phyloP scores from a whole-genome alignment of 2,329 filamentous ascomycete species.

The Grosmannia huntii region DNA sequence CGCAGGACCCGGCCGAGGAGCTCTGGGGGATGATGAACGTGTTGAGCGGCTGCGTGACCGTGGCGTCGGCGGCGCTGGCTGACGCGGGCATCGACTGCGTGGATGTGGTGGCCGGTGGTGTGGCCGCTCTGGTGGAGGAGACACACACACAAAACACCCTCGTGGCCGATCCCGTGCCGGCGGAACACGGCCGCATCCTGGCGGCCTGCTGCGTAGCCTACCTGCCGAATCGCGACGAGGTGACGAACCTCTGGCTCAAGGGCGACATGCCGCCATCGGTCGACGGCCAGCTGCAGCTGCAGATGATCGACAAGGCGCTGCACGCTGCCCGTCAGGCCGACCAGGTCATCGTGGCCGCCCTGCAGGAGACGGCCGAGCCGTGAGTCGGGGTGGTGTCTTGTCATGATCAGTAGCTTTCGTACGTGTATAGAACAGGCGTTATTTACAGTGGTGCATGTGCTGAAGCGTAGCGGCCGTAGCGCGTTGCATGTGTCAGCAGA shows the following conservation, averaged over 20 bases:
- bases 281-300: slow-evolving; percentile 26
- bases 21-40: slow-evolving; percentile 88
- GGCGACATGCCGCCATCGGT: slow-evolving; percentile 40
- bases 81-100: slow-evolving; percentile 96
- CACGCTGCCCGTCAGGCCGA: slow-evolving; percentile 29
- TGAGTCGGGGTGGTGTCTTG: not conserved
- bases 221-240: slow-evolving; percentile 72
- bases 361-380: slow-evolving; percentile 21
- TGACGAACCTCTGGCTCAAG: slow-evolving; percentile 91
- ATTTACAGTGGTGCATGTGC: too few species aligned
- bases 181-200: slow-evolving; percentile 63
- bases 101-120: slow-evolving; percentile 77
- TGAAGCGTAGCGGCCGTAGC: too few species aligned
- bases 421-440: too few species aligned
- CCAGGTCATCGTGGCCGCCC: slow-evolving; percentile 25
- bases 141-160: too few species aligned
- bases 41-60: slow-evolving; percentile 81
- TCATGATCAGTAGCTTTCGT: too few species aligned
- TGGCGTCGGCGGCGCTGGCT: slow-evolving; percentile 80
- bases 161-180: slow-evolving; percentile 70
- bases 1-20: slow-evolving; percentile 36
- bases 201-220: slow-evolving; percentile 88
- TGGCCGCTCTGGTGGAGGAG: slow-evolving; percentile 54
- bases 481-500: too few species aligned
- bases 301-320: slow-evolving; percentile 28